Evolutionary conservation across 1,284 basidiomycete species (phyloP), one percentile per base, ranked within the genome.

Genomic region (Microbotryum violaceum): DNA sequence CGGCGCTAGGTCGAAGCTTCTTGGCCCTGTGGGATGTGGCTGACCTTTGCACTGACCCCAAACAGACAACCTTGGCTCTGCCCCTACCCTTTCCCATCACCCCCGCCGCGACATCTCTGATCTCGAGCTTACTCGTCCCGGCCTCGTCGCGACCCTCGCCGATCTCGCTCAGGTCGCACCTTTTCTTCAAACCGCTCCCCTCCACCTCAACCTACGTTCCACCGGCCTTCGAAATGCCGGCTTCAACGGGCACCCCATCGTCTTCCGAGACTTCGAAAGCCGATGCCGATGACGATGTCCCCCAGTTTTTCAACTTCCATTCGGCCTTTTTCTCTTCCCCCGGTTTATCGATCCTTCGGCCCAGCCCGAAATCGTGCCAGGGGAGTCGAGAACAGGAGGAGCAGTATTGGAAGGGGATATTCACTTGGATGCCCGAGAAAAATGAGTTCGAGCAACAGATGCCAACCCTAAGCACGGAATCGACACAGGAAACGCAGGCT

Each of bases 141-240:
- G 21, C 76, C 76, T 52, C 56, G 14, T 51, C 29, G 7, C 23
- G 85, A 51, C 72, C 74, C 31, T 79, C 79, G 54, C 76, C 82
- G 1, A 70, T 78, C 45, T 83, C 89, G 71, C 81, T 91, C 27
- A 82, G 78, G 48, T 75, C 79, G 16, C 88, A 90, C 70, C 74
- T 80, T 0, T 82, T 87, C 66, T 89, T 91, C 67, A 71, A 10
- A 53, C 4, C 31, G 44, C 12, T 52, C 52, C n/a, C 54, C 60
- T 57, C 12, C 2, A 16, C 53, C 2, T 21, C 65, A 4, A 45
- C 56, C 8, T 62, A 63, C 48, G 5, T 20, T 2, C 63, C 61
- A 4, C 51, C 57, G 0, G 46, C 61, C 0, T 58, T 60, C 47
- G 6, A 20, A 1, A 9, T 31, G 9, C 59, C 61, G 2, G 4